Conservation (phyloP, 768 basidiomycete genomes). For the Lentinula lateritia region DNA sequence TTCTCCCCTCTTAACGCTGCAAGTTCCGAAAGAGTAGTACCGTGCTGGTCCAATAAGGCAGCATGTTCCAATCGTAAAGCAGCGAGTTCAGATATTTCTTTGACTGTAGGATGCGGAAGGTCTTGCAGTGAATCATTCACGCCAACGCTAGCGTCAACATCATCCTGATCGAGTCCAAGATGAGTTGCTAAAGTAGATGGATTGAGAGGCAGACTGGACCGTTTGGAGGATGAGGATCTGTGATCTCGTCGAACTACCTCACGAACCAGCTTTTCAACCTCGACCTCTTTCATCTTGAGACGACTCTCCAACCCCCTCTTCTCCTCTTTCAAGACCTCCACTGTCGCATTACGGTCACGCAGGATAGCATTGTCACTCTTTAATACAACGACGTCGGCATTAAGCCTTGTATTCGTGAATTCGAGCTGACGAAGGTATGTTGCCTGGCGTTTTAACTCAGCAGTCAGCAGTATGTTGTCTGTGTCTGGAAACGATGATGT, state of each 20-base stretch:
- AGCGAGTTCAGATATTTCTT: not conserved
- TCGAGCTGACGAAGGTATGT: conserved; percentile 2
- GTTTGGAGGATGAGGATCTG: not conserved
- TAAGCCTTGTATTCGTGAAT: not conserved
- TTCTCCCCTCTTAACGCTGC: not conserved
- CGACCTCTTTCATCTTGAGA: conserved; percentile 1
- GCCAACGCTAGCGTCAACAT: not conserved
- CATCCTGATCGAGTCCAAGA: conserved; percentile 5
- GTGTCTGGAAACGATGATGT: not conserved
- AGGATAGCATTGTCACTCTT: not conserved
- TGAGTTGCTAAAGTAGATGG: not conserved
- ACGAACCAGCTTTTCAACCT: not conserved
- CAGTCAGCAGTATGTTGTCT: conserved; percentile 1
- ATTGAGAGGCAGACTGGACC: conserved; percentile 1
- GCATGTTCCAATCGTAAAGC: conserved; percentile 5
- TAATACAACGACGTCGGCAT: not conserved
- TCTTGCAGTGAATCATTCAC: not conserved
- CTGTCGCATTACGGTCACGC: not conserved
- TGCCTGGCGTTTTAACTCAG: conserved; percentile 2
- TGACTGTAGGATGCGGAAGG: not conserved
- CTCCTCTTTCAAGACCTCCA: conserved; percentile 5
- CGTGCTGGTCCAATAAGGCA: conserved; percentile 1
- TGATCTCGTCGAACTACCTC: not conserved
- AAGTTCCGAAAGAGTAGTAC: not conserved
- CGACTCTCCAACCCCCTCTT: conserved; percentile 2